Conservation (phyloP, 2,329 filamentous ascomycete species). For the Colletotrichum neosansevieriae region DNA sequence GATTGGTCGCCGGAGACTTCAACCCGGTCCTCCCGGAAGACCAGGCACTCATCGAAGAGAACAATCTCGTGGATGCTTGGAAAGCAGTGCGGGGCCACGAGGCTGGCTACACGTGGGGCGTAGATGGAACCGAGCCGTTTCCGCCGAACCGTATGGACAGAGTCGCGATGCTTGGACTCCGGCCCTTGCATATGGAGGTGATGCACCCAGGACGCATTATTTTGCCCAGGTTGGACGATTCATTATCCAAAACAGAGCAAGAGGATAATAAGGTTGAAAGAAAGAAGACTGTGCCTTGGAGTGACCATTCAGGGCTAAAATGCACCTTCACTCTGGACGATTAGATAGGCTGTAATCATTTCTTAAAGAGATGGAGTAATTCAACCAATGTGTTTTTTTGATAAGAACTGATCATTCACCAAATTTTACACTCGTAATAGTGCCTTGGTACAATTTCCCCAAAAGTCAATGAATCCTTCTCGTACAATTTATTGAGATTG, state of each 20-base stretch:
- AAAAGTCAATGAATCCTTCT: too few relatives aligned
- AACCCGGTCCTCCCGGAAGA: constrained; percentile 54
- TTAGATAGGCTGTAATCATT: background rate
- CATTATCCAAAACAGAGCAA: background rate
- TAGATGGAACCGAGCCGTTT: constrained; percentile 48
- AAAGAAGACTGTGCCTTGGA: constrained; percentile 9
- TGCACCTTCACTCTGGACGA: background rate
- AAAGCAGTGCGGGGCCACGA: constrained; percentile 44
- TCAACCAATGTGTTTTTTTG: too few relatives aligned
- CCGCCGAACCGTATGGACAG: constrained; percentile 53
- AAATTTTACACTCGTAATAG: too few relatives aligned
- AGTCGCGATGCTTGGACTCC: constrained; percentile 48
- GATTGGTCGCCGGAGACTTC: constrained; percentile 55
- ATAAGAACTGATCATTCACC: too few relatives aligned
- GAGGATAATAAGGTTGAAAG: background rate
- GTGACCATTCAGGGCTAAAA: constrained; percentile 31
- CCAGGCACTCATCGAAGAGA: constrained; percentile 46
- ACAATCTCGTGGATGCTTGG: constrained; percentile 53
- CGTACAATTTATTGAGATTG: too few relatives aligned
- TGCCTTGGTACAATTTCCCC: too few relatives aligned
- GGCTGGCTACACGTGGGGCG: constrained; percentile 53
- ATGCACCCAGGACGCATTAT: constrained; percentile 36
- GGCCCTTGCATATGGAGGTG: constrained; percentile 42
- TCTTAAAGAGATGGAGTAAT: too few relatives aligned
- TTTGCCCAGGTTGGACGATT: background rate